phyloP scores from a whole-genome alignment of 1,139 yeast species.

The Eremothecium gossypii region DNA sequence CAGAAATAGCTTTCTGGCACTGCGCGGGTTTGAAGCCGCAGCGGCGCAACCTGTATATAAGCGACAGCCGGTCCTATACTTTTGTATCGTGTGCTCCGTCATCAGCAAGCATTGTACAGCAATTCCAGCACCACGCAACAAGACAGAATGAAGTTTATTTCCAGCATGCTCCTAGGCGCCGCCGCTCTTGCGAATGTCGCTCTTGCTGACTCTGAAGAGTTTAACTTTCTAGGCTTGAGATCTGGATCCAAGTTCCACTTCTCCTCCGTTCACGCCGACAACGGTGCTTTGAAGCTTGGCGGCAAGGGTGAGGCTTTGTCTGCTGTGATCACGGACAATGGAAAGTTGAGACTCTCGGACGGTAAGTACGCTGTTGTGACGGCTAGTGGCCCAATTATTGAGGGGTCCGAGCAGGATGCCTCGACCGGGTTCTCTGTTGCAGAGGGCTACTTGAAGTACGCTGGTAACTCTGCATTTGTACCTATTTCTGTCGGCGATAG shows the following conservation, averaged over 20 bases:
- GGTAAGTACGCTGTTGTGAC: conserved; percentile 11
- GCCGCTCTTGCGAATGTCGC: conserved; percentile 11
- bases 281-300: conserved; percentile 15
- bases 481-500: conserved; percentile 12
- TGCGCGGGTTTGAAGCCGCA: too few relatives aligned
- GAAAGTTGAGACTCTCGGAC: conserved; percentile 14
- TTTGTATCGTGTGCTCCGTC: too few relatives aligned
- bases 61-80: too few relatives aligned
- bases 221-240: conserved; percentile 27
- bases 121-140: conserved; percentile 5
- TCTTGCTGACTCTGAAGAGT: conserved; percentile 30
- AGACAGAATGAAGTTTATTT: conserved; percentile 5
- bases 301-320: conserved; percentile 18
- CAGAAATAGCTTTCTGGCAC: too few relatives aligned
- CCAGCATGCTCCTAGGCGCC: conserved; percentile 6
- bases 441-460: conserved; percentile 20
- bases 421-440: conserved; percentile 10
- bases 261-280: conserved; percentile 12
- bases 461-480: conserved; percentile 20
- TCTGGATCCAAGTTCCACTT: conserved; percentile 30
- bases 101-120: background rate
- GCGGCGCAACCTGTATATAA: too few relatives aligned
- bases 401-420: conserved; percentile 12
- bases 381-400: conserved; percentile 9
- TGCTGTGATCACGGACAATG: conserved; percentile 27